Conservation (phyloP, 208 protist genomes). For the Porcisia hertigi region DNA sequence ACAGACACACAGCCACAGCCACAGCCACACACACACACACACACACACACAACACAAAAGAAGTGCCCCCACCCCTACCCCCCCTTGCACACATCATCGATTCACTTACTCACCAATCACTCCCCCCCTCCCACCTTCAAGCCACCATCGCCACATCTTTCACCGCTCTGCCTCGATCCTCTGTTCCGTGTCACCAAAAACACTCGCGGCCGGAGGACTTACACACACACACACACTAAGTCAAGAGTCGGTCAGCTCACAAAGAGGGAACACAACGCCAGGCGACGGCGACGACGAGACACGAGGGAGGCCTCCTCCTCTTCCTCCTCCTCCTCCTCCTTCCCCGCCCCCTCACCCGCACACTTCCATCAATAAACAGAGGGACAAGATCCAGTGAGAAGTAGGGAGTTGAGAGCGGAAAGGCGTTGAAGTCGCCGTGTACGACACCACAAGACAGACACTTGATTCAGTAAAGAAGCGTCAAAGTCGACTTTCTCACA, state of each 20-base stretch:
- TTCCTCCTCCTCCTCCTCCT: too few species aligned
- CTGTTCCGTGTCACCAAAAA: not conserved
- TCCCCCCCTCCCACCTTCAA: too few species aligned
- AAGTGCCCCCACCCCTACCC: not conserved
- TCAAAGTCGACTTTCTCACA: too few species aligned
- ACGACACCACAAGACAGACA: not conserved
- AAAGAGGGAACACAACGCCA: not conserved
- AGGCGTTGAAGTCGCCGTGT: too few species aligned
- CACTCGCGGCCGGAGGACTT: not conserved
- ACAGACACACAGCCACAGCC: too few species aligned
- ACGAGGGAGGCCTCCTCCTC: not conserved
- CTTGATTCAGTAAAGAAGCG: not conserved
- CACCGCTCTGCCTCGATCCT: too few species aligned
- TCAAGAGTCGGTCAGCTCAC: not conserved
- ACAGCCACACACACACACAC: too few species aligned
- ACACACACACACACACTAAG: not conserved
- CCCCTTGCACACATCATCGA: not conserved
- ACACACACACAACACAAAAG: not conserved
- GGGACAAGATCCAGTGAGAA: not conserved
- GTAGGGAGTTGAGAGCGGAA: not conserved
- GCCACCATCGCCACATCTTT: too few species aligned
- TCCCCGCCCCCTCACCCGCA: not conserved
- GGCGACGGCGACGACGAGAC: not conserved
- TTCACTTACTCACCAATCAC: too few species aligned
- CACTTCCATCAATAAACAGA: not conserved